phyloP scores from a whole-genome alignment of 306 rosid genomes.

The Cicer pinnatifidum region DNA sequence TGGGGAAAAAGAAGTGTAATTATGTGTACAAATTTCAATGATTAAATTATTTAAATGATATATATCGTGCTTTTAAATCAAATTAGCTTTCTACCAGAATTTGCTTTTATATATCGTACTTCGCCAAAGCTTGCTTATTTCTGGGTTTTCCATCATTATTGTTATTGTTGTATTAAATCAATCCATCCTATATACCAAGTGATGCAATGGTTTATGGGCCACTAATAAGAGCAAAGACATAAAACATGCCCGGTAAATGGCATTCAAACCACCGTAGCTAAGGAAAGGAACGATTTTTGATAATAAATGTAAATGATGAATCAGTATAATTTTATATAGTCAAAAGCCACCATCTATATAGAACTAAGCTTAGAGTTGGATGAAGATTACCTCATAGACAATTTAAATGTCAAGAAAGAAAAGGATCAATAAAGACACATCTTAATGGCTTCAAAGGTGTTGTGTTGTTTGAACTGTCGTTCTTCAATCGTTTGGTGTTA shows the following conservation, averaged over 20 bases:
- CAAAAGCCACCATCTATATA: not conserved
- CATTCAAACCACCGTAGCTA: not conserved
- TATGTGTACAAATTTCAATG: too few species aligned
- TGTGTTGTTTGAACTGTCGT: not conserved
- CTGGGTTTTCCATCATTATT: not conserved
- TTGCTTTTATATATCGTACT: too few species aligned
- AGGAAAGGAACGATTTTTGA: not conserved
- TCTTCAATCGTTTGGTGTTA: not conserved
- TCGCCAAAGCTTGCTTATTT: too few species aligned
- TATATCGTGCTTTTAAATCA: too few species aligned
- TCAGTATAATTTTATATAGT: not conserved
- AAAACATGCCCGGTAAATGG: not conserved
- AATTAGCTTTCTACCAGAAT: too few species aligned
- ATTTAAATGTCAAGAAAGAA: conserved; percentile 1
- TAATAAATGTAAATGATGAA: not conserved
- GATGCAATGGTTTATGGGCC: not conserved
- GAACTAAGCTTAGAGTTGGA: conserved; percentile 7
- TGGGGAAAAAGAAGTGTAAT: not conserved
- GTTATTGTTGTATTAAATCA: not conserved
- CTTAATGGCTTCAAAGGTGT: not conserved
- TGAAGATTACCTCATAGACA: not conserved
- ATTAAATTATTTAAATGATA: too few species aligned
- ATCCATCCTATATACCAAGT: not conserved
- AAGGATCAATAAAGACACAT: not conserved
- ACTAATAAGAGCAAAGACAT: not conserved